Conservation (phyloP, 2,329 filamentous ascomycete genomes). For the Trichoderma sp. region DNA sequence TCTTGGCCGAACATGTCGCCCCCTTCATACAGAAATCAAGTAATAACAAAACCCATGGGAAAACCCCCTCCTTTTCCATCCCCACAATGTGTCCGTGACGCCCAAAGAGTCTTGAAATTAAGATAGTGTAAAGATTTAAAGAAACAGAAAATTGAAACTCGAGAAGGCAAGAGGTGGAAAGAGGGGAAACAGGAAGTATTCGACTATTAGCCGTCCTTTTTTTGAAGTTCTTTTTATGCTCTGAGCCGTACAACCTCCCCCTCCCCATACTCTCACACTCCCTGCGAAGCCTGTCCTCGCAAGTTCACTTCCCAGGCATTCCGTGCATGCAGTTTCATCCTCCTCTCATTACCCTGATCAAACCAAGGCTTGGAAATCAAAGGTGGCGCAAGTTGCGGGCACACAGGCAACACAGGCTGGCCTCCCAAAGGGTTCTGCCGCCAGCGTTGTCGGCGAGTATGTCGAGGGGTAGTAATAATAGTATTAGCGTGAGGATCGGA, state of each 20-base stretch:
- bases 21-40: neutral
- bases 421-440: neutral
- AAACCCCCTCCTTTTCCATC: neutral
- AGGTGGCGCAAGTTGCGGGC: neutral
- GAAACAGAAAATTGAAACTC: neutral
- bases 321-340: constrained; percentile 16
- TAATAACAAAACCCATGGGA: neutral
- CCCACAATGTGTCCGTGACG: neutral
- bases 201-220: too few species aligned
- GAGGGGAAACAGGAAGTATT: too few species aligned
- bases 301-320: neutral
- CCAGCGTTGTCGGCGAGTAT: constrained; percentile 10
- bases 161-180: neutral
- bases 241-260: neutral
- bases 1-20: neutral
- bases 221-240: neutral
- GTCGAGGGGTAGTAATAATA: neutral
- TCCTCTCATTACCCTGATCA: constrained; percentile 15
- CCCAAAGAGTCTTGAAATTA: neutral
- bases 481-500: neutral
- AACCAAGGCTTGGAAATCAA: neutral
- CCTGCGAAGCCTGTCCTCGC: neutral
- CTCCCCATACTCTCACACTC: neutral
- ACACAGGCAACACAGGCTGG: neutral
- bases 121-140: neutral